Evolutionary conservation across 495 filamentous ascomycete genomes (phyloP), one percentile per base, ranked within the genome.

Genomic region (Cercophora sp.): DNA sequence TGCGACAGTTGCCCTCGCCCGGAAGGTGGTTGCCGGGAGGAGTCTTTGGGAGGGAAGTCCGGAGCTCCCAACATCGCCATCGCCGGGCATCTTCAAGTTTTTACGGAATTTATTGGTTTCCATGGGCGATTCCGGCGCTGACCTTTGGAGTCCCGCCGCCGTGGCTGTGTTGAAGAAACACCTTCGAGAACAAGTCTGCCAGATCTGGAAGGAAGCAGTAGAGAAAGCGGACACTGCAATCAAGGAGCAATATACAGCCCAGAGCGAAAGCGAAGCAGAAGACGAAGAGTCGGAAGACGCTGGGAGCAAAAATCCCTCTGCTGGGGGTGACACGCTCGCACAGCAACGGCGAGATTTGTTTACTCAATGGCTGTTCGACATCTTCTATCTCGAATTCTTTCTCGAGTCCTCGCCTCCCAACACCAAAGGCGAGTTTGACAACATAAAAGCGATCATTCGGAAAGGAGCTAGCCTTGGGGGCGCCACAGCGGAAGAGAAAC

Each of bases 71-170:
- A 73, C 84, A n/a, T 88, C 90, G 55, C 91, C 91, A 0, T 91
- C 90, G 1, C 83, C 88, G 0, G 75, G 77, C 23, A 79, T 83
- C 2, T 94, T 96, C 65, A 79, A 79, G 54, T 86, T 92, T 47
- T 63, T 96, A 35, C 80, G 84, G 24, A 78, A 75, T 26, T 59
- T 96, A 20, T 72, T 79, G 8, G 66, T 69, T 31, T 70, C 76
- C 1, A 94, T 98, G 90, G 77, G 77, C 29, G 69, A 73, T 10
- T 71, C 73, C 8, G 93, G 93, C 1, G 69, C 72, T 26, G 93
- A 97, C 59, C 65, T 97, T 8, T 98, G 93, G 93, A 91, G 84
- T 50, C 79, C 82, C 2, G 78, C 75, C 2, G 87, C 87, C 0
- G 79, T 90, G 0, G 57, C 59, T 8, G 71, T 73, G 2, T 59